Evolutionary conservation across 345 rosid genomes (phyloP).

Genomic region (Melaleuca alternifolia): DNA sequence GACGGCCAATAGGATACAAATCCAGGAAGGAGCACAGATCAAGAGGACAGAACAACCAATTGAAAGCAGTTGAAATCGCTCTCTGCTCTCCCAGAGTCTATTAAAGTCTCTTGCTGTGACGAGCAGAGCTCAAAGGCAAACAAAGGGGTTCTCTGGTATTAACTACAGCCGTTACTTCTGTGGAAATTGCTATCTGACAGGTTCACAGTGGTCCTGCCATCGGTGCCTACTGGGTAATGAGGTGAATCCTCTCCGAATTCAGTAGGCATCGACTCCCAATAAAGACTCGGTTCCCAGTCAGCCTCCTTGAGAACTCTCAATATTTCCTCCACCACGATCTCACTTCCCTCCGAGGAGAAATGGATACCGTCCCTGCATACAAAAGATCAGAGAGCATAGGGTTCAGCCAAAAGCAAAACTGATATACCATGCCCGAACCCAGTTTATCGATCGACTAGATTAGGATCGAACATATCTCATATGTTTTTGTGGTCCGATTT

Average conservation of each 20-base stretch:
- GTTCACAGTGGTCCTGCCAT: conserved; percentile 4
- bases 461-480: not conserved
- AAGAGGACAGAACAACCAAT: not conserved
- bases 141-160: not conserved
- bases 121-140: not conserved
- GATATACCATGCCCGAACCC: not conserved
- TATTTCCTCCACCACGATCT: conserved; percentile 53
- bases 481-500: not conserved
- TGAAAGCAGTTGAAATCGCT: not conserved
- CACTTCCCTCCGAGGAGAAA: conserved; percentile 50
- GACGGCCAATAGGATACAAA: not conserved
- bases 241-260: conserved; percentile 44
- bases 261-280: conserved; percentile 38
- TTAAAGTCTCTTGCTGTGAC: not conserved
- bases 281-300: conserved; percentile 65
- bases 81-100: not conserved
- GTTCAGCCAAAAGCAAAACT: not conserved
- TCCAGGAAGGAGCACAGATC: not conserved
- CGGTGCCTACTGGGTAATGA: not conserved
- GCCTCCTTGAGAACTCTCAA: conserved; percentile 44
- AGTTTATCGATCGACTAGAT: not conserved
- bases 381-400: not conserved
- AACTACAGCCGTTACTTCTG: not conserved
- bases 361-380: conserved; percentile 66
- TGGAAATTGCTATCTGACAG: not conserved